Base-by-base conservation (phyloP, 2,329 filamentous ascomycete genomes). In the Coniochaeta pulveracea region DNA sequence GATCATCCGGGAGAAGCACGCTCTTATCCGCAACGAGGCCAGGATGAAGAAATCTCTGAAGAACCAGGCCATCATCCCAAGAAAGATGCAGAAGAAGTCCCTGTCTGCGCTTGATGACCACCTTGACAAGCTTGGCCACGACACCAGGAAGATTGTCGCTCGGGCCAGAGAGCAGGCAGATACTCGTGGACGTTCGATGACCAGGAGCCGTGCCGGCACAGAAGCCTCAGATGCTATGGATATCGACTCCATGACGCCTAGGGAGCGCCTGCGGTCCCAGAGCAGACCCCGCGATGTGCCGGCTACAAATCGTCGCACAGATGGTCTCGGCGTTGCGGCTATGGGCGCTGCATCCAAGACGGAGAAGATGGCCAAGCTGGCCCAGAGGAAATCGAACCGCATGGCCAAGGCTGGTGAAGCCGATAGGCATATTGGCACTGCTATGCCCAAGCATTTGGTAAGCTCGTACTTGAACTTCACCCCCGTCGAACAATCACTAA, bases 341-440 rank as follows among this genome's bases (percentile, higher is more conserved):
- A 72, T 76, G 43, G 58, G 55, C 34, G 64, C 72, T 32, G 73
- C 83, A 44, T 70, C 67, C 39, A 93, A 89, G 72, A 86, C 85
- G 23, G 88, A 94, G 58, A 78, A 80, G 50, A 66, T 93, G 55
- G 72, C 77, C 54, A 96, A 94, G 72, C 63, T 98, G 54, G 72
- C 79, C 49, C 93, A 98, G 78, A 86, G 89, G 72, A 89, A 86
- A 75, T 95, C 93, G 86, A 98, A 98, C 68, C 76, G 89, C 44
- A 91, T 93, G 81, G 91, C 91, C 27, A 79, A 88, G 58, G 85
- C 93, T 69, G 91, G 91, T 69, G 91, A 98, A 66, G 88, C 81
- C 40, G 91, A 98, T 69, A 77, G 93, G 55, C 89, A 96, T 63
- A 76, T 77, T 40, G 79, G 79, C 36, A 82, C 83, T 23, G 72